phyloP scores from a whole-genome alignment of 2,329 filamentous ascomycete species.

The Fusarium sp. region DNA sequence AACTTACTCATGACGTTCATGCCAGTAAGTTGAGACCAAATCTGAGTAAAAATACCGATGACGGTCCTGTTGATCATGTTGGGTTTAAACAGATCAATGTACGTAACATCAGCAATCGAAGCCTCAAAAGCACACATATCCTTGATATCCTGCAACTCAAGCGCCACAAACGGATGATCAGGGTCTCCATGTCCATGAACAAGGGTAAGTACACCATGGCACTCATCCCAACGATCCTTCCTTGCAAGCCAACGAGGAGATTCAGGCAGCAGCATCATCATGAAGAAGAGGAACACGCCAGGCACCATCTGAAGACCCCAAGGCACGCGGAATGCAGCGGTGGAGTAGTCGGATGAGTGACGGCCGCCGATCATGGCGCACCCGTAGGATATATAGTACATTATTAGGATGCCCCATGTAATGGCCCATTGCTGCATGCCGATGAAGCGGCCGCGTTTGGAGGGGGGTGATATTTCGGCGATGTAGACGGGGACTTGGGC shows the following conservation, averaged over 20 bases:
- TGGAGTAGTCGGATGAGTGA: slow-evolving; percentile 61
- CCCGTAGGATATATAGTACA: slow-evolving; percentile 76
- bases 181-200: slow-evolving; percentile 75
- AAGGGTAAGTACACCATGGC: slow-evolving; percentile 63
- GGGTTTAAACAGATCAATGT: slow-evolving; percentile 79
- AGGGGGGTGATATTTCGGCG: slow-evolving; percentile 75
- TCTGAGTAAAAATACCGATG: slow-evolving; percentile 64
- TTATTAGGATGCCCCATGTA: slow-evolving; percentile 75
- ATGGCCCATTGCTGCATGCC: slow-evolving; percentile 76
- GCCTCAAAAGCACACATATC: slow-evolving; percentile 80
- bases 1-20: slow-evolving; percentile 69
- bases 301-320: slow-evolving; percentile 72
- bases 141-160: slow-evolving; percentile 79
- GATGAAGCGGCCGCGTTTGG: slow-evolving; percentile 52
- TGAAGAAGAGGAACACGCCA: slow-evolving; percentile 67
- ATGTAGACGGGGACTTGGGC: slow-evolving; percentile 79
- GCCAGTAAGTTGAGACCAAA: slow-evolving; percentile 68
- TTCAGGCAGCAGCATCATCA: slow-evolving; percentile 66
- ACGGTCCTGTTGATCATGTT: slow-evolving; percentile 67
- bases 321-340: slow-evolving; percentile 68
- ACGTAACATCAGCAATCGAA: slow-evolving; percentile 74
- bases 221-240: slow-evolving; percentile 72
- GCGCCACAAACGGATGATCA: slow-evolving; percentile 71
- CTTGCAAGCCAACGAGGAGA: slow-evolving; percentile 76
- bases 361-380: slow-evolving; percentile 66